Conservation (phyloP, 805 yeast genomes). For the Cyberlindnera samutprakarnensis region DNA sequence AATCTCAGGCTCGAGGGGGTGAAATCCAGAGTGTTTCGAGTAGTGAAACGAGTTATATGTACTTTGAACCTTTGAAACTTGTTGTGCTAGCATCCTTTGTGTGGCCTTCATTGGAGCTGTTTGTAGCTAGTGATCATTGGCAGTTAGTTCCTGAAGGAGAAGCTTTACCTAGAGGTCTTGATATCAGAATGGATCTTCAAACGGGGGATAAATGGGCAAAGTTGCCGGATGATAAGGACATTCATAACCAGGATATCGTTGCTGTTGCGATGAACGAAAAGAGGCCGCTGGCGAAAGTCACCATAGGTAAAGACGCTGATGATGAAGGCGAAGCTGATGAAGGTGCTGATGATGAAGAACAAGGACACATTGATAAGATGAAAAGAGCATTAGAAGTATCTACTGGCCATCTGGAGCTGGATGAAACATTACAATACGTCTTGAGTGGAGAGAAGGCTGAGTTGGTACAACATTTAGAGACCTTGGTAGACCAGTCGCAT, state of each 20-base stretch:
- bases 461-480: constrained; percentile 1
- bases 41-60: too few relatives aligned
- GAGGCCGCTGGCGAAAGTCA: too few relatives aligned
- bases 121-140: constrained; percentile 66
- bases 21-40: too few relatives aligned
- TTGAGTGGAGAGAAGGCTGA: background rate
- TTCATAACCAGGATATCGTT: too few relatives aligned
- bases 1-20: too few relatives aligned
- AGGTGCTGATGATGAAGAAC: constrained; percentile 15
- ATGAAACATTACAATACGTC: background rate
- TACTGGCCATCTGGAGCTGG: constrained; percentile 12
- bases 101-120: too few relatives aligned
- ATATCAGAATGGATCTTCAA: constrained; percentile 64
- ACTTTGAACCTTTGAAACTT: too few relatives aligned
- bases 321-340: constrained; percentile 11
- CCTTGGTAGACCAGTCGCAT: background rate
- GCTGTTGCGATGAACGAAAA: background rate
- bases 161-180: constrained; percentile 67
- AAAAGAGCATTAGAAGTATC: constrained; percentile 19
- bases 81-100: too few relatives aligned
- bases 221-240: constrained; percentile 23
- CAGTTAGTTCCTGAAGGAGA: constrained; percentile 63
- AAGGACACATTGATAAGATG: constrained; percentile 9
- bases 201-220: constrained; percentile 68
- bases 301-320: constrained; percentile 1